Evolutionary conservation across 1,139 yeast genomes (phyloP).

Genomic region (Yamadazyma sp.): DNA sequence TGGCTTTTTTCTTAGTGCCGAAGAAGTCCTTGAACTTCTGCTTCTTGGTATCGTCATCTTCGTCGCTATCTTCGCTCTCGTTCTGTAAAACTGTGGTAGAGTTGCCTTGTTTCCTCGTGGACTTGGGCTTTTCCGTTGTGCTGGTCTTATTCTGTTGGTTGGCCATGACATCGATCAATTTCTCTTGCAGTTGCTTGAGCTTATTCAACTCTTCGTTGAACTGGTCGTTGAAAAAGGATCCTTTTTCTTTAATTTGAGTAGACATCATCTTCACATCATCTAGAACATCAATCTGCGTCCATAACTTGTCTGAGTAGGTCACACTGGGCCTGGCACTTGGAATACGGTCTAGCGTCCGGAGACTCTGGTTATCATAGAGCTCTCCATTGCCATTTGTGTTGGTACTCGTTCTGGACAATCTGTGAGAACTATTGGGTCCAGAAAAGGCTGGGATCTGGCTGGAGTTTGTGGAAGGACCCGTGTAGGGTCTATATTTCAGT

Average conservation of each 20-base stretch:
- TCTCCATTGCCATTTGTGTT: conserved; percentile 17
- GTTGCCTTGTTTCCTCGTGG: neutral
- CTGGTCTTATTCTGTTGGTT: conserved; percentile 29
- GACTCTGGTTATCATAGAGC: conserved; percentile 26
- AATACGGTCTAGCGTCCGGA: conserved; percentile 42
- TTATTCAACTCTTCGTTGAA: conserved; percentile 57
- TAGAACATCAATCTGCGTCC: conserved; percentile 87
- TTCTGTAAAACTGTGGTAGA: neutral
- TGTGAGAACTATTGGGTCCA: conserved; percentile 18
- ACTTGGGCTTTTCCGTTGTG: conserved; percentile 22
- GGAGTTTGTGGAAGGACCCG: conserved; percentile 5
- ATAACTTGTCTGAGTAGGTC: conserved; percentile 68
- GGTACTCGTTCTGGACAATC: conserved; percentile 30
- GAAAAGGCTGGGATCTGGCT: conserved; percentile 11
- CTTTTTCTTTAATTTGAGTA: conserved; percentile 48
- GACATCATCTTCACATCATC: conserved; percentile 78
- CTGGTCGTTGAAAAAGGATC: conserved; percentile 61
- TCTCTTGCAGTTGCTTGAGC: conserved; percentile 61
- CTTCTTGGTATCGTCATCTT: conserved; percentile 8
- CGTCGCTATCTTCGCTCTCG: conserved; percentile 11
- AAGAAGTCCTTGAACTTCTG: conserved; percentile 24
- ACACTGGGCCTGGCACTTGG: conserved; percentile 52
- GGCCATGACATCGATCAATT: conserved; percentile 58
- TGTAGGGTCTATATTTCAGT: conserved; percentile 3
- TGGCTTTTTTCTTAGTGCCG: conserved; percentile 14